Conservation (phyloP, 2,329 filamentous ascomycete species). For the Alternaria hordeiaustralica region DNA sequence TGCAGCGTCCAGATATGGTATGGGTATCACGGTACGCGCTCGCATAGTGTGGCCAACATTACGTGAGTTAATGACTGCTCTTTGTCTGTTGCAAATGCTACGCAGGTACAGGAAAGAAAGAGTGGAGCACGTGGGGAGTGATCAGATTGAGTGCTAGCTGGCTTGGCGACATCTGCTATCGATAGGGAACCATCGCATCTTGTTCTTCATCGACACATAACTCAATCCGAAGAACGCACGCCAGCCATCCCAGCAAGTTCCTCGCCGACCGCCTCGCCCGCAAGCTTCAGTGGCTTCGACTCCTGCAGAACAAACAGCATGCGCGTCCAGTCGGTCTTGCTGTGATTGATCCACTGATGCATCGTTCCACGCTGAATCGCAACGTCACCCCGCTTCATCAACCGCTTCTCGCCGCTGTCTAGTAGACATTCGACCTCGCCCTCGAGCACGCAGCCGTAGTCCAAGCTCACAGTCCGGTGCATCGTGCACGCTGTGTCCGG, state of each 20-base stretch:
- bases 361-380: constrained; percentile 50
- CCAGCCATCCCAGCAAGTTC: constrained; percentile 46
- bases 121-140: constrained; percentile 18
- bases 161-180: constrained; percentile 25
- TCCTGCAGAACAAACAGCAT: constrained; percentile 49
- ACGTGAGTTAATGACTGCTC: constrained; percentile 2
- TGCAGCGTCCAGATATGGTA: constrained; percentile 11
- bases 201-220: neutral
- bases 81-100: constrained; percentile 1
- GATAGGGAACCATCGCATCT: neutral
- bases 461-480: constrained; percentile 50
- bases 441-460: constrained; percentile 50
- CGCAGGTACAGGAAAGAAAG: constrained; percentile 5
- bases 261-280: constrained; percentile 41
- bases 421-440: constrained; percentile 48
- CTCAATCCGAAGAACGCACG: constrained; percentile 44
- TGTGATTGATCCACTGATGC: constrained; percentile 49
- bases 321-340: constrained; percentile 41
- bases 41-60: neutral
- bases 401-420: constrained; percentile 48
- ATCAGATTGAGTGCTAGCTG: constrained; percentile 20
- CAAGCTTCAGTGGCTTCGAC: constrained; percentile 43
- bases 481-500: constrained; percentile 46
- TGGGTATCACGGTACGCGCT: constrained; percentile 13
- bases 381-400: constrained; percentile 48